Conservation (phyloP, 108 stramenopile genomes). For the Aurantiochytrium sp. region DNA sequence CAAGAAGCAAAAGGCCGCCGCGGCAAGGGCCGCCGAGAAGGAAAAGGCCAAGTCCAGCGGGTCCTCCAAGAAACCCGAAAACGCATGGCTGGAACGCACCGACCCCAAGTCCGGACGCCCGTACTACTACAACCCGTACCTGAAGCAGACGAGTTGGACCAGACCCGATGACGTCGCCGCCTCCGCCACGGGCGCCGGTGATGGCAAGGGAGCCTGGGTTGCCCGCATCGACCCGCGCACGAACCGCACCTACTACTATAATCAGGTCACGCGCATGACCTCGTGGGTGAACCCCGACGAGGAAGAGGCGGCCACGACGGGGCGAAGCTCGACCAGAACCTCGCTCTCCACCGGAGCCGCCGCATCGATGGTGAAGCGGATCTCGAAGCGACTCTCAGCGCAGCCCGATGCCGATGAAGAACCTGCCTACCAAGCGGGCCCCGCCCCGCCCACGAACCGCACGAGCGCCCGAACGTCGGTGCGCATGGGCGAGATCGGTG, state of each 20-base stretch:
- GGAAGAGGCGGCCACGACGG: not conserved
- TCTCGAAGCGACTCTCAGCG: not conserved
- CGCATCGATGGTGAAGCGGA: not conserved
- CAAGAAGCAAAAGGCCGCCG: not conserved
- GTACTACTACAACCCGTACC: conserved; percentile 9
- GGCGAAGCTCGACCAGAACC: too few relatives aligned
- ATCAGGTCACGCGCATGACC: conserved; percentile 74
- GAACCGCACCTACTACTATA: conserved; percentile 80
- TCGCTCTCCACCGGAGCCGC: not conserved
- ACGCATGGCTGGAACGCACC: not conserved
- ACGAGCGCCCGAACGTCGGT: conserved; percentile 1
- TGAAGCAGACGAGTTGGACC: conserved; percentile 17
- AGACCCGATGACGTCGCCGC: not conserved
- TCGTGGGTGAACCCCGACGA: conserved; percentile 74
- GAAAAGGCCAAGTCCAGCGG: conserved; percentile 28
- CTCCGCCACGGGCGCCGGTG: not conserved
- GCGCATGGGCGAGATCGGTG: not conserved
- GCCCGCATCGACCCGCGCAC: conserved; percentile 54
- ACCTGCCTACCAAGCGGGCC: not conserved
- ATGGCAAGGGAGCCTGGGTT: not conserved
- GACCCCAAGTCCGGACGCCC: not conserved
- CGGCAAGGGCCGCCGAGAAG: not conserved
- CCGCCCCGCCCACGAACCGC: conserved; percentile 4
- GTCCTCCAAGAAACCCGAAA: conserved; percentile 45
- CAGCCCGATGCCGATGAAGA: not conserved